Evolutionary conservation across 2,329 filamentous ascomycete genomes (phyloP), one percentile per base, ranked within the genome.

Genomic region (Colletotrichum tanaceti): DNA sequence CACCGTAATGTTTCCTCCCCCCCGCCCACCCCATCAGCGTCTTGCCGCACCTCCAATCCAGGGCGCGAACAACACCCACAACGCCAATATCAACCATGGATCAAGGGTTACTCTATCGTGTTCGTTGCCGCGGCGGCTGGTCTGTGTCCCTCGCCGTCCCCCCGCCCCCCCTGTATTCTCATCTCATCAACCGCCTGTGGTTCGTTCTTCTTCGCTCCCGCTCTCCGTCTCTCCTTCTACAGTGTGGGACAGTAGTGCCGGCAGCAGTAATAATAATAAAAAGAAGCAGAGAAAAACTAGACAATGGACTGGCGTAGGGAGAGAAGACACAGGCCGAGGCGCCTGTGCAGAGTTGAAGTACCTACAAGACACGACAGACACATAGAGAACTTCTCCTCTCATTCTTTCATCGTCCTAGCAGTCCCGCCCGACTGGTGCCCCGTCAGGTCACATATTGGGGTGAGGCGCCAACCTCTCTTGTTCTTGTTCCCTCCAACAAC

Each of bases 41-140:
- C 55, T 65, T 68, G 65, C 62, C 62, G 62, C 65, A 55, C 55
- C 62, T 65, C 62, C 55, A 58, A 55, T 49, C 49, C 49, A 58
- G 18, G 24, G 43, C 28, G 38, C 43, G 43, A 58, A 20, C 11
- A 28, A 35, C 32, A 22, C 32, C n/a, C n/a, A 35, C 50, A 20
- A n/a, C n/a, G 20, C 44, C 44, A 22, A 22, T 20, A 14, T 20
- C n/a, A 22, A n/a, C 20, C 44, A 18, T 22, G 24, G 20, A 13
- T 55, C 52, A 35, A 47, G 60, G 41, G 24, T 52, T 52, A 41
- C 35, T 49, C 49, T n/a, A 43, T 59, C 18, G 18, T 53, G 18
- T 18, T 20, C 32, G 41, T 54, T 39, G 32, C 39, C 16, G 46
- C 44, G 62, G 16, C 32, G 62, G 38, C 43, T 65, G 44, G 41